phyloP scores from a whole-genome alignment of 257 asterid species.

The Linaria vulgaris region DNA sequence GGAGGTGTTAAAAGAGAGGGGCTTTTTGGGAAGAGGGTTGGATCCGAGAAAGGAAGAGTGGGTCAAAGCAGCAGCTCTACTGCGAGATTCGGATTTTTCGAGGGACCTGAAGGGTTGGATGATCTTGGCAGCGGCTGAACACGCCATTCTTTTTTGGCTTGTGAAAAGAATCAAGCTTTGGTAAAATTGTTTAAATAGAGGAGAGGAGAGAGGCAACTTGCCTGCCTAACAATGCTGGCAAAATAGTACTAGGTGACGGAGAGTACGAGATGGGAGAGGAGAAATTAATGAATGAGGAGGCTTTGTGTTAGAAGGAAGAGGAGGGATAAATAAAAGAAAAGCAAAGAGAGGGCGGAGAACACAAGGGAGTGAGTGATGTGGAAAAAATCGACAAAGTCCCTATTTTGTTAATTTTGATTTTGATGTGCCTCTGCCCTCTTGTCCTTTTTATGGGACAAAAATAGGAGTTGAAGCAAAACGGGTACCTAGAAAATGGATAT shows the following conservation, averaged over 20 bases:
- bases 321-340: constrained; percentile 13
- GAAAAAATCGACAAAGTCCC: constrained; percentile 52
- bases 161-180: background rate
- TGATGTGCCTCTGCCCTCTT: too few relatives aligned
- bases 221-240: background rate
- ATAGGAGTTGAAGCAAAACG: too few relatives aligned
- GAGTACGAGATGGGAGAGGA: background rate
- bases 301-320: constrained; percentile 6
- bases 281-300: background rate
- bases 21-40: constrained; percentile 30
- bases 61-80: constrained; percentile 31
- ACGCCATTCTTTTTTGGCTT: constrained; percentile 42
- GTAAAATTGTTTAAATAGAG: background rate
- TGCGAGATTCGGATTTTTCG: constrained; percentile 41
- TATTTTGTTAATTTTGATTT: too few relatives aligned
- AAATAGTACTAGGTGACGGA: background rate
- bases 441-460: too few relatives aligned
- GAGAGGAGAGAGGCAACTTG: background rate
- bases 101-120: constrained; percentile 67
- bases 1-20: constrained; percentile 29
- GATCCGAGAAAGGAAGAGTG: constrained; percentile 52
- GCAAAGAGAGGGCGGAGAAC: constrained; percentile 46
- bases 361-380: constrained; percentile 45
- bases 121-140: constrained; percentile 58
- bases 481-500: too few relatives aligned